These are phyloP conservation scores for Albifimbria verrucaria DNA, from an alignment of 2,329 filamentous ascomycete genomes.

Conservation along the genomic window DNA sequence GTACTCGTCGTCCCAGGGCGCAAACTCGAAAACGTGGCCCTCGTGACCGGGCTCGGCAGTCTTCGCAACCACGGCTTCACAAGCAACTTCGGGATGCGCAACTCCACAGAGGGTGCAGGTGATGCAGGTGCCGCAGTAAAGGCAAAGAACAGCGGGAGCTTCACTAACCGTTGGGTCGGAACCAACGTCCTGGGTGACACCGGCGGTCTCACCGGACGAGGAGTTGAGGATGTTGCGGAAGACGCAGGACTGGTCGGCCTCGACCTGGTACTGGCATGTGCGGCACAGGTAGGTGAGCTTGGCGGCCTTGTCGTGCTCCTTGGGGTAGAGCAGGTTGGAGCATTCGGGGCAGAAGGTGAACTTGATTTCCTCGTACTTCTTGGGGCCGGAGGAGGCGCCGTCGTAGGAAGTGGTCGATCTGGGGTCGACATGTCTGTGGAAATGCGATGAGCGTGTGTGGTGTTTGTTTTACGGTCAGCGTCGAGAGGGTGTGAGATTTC, in stretches of 20 bases:
- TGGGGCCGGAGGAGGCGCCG: slow-evolving; percentile 36
- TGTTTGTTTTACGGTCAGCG: no score
- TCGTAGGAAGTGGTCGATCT: slow-evolving; percentile 46
- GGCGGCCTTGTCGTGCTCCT: slow-evolving; percentile 82
- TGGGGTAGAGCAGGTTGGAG: slow-evolving; percentile 96
- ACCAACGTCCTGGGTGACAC: slow-evolving; percentile 94
- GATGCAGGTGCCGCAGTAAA: slow-evolving; percentile 43
- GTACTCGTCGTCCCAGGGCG: slow-evolving; percentile 15
- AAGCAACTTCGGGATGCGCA: slow-evolving; percentile 13
- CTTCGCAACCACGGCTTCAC: no score
- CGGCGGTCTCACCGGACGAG: slow-evolving; percentile 89
- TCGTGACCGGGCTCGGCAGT: no score
- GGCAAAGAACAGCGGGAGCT: slow-evolving; percentile 39
- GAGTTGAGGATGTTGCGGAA: slow-evolving; percentile 94
- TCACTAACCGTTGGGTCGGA: slow-evolving; percentile 97
- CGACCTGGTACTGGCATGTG: slow-evolving; percentile 88
- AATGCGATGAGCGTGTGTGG: not conserved
- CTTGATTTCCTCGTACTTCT: slow-evolving; percentile 74
- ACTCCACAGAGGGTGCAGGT: slow-evolving; percentile 37
- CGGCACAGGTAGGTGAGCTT: slow-evolving; percentile 93
- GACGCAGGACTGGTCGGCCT: slow-evolving; percentile 83
- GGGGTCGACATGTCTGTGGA: slow-evolving; percentile 53
- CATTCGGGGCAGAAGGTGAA: slow-evolving; percentile 99
- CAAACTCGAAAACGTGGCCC: no score
- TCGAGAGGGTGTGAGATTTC: no score